Evolutionary conservation across 202 grass and related monocot genomes (phyloP), one percentile per base, ranked within the genome.

Genomic region (Bolboschoenoplectus hybrid): DNA sequence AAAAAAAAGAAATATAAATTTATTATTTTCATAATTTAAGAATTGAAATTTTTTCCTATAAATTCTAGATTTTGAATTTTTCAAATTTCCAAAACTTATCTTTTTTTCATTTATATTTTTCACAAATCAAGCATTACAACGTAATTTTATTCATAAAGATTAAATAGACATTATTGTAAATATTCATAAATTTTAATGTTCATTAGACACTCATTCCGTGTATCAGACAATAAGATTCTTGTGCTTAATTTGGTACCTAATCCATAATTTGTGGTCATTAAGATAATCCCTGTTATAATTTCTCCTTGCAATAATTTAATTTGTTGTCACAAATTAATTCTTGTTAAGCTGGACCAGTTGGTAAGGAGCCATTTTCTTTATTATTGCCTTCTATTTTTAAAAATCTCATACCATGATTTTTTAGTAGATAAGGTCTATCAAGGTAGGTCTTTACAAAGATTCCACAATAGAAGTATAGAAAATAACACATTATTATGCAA

Each of bases 281-380:
- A 63, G 60, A 32, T 17, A 63, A 63, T 26, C 61, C 17, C 17
- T 63, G 8, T 7, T 34, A 26, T 20, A 7, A 63, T 9, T 63
- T 16, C 26, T 26, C 36, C 12, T 55, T 35, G 10, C 51, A 49
- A n/a, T 32, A 50, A 77, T 53, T 52, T 26, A 26, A 26, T 26
- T 26, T 26, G n/a, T 11, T 77, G 50, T 55, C 50, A 55, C 20
- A 32, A 77, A 32, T 26, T 10, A 77, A 32, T 26, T 10, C 45
- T 77, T 51, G 26, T 34, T 46, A 38, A 55, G 73, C 51, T 55
- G 73, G 73, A 78, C 73, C 46, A 78, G 73, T 56, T 78, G 73
- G 73, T 78, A 78, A 17, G 17, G 51, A 50, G 73, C 73, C 51
- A 78, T 78, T 78, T 78, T 78, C 73, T 13, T 64, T 64, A 52